These are phyloP conservation scores for Echinosophora koreensis DNA, from an alignment of 306 rosid genomes.

Conservation along the genomic window DNA sequence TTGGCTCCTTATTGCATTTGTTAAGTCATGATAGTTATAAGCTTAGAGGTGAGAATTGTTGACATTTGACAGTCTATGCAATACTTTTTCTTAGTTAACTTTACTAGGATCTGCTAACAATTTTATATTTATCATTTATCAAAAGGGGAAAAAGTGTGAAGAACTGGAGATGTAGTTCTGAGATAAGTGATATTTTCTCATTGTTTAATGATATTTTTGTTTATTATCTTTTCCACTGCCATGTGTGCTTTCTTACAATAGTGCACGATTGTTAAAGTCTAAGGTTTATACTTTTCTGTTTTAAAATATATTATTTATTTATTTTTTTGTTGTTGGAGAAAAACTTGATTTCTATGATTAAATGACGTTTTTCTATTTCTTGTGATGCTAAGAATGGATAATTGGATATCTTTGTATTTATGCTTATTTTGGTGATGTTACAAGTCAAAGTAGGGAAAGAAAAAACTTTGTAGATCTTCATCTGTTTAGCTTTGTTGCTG, in stretches of 20 bases:
- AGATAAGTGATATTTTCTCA: background rate
- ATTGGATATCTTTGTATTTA: constrained; percentile 17
- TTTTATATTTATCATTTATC: background rate
- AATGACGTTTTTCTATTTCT: too few species aligned
- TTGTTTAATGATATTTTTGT: background rate
- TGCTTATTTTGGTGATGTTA: constrained; percentile 7
- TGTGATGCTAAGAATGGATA: too few species aligned
- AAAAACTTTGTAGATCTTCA: background rate
- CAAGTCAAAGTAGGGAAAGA: constrained; percentile 19
- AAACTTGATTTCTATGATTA: too few species aligned
- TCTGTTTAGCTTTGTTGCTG: background rate
- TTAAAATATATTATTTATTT: background rate
- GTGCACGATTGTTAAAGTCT: background rate
- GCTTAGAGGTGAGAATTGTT: background rate
- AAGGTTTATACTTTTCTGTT: background rate
- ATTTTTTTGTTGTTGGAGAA: background rate
- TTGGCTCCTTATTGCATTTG: background rate
- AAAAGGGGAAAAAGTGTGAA: background rate
- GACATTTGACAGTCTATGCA: background rate
- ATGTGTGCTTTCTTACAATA: background rate
- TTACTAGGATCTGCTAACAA: background rate
- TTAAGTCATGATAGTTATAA: background rate
- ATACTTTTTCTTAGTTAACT: background rate
- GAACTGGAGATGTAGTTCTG: background rate
- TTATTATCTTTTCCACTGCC: background rate